phyloP scores from a whole-genome alignment of 192 early-diverging fungal species.

The Powellomyces hirtus region DNA sequence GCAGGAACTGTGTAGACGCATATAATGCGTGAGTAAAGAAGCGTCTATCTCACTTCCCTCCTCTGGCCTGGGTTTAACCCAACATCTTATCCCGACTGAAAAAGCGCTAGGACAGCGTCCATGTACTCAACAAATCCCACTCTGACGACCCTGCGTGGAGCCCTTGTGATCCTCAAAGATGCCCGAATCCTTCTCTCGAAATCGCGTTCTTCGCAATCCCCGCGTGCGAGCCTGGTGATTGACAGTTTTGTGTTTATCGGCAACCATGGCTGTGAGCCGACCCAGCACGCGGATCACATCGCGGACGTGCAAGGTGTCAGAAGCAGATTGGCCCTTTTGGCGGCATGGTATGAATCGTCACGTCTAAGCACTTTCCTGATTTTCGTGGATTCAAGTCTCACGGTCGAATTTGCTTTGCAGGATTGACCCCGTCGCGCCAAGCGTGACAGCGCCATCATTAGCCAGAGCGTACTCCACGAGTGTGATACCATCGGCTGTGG shows the following conservation, averaged over 20 bases:
- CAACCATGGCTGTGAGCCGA: constrained; percentile 3
- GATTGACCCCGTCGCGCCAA: no score
- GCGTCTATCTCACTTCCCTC: no score
- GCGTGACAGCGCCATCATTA: no score
- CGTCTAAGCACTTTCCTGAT: no score
- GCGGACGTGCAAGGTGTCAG: background rate
- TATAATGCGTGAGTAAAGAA: constrained; percentile 4
- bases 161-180: background rate
- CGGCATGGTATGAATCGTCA: no score
- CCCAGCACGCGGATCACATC: background rate
- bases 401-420: no score
- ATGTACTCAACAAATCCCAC: background rate
- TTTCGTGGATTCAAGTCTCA: no score
- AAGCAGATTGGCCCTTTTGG: background rate
- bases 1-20: background rate
- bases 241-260: background rate
- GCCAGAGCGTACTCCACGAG: no score
- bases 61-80: background rate
- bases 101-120: background rate
- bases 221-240: background rate
- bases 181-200: background rate
- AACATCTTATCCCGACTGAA: background rate
- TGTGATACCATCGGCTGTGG: no score
- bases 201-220: background rate
- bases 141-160: background rate